These are phyloP conservation scores for Lipomyces yamadae DNA, from an alignment of 805 yeast genomes.

Conservation along the genomic window DNA sequence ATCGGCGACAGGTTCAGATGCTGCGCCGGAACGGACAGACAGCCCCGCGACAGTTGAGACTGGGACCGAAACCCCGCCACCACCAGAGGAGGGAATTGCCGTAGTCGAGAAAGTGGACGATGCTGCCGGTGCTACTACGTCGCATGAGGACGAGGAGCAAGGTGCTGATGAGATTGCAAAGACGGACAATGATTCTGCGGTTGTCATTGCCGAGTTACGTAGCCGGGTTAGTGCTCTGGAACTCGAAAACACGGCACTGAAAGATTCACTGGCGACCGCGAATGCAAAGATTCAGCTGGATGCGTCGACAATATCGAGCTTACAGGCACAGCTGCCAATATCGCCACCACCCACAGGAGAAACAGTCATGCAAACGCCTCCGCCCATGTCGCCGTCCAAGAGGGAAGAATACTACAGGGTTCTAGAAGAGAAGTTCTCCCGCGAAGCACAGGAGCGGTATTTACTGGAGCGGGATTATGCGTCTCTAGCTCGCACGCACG, in stretches of 20 bases:
- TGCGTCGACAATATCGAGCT: conserved; percentile 21
- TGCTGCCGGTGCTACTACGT: conserved; percentile 51
- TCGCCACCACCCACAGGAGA: not conserved
- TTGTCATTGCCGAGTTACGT: conserved; percentile 5
- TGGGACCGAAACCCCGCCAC: conserved; percentile 38
- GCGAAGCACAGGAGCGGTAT: conserved; percentile 37
- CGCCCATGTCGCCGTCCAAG: conserved; percentile 3
- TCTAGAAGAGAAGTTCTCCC: conserved; percentile 34
- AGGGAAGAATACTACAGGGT: conserved; percentile 21
- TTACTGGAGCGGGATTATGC: conserved; percentile 33
- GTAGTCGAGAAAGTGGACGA: conserved; percentile 47
- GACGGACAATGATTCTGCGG: conserved; percentile 43
- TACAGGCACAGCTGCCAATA: conserved; percentile 3
- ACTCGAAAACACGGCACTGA: conserved; percentile 28
- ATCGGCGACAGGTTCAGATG: conserved; percentile 4
- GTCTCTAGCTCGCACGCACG: conserved; percentile 31
- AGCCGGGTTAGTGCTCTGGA: conserved; percentile 18
- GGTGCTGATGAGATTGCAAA: conserved; percentile 43
- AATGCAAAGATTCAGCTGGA: conserved; percentile 33
- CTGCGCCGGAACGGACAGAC: conserved; percentile 20
- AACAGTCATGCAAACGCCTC: not conserved
- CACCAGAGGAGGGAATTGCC: conserved; percentile 42
- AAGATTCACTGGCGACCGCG: conserved; percentile 33
- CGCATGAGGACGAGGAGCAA: conserved; percentile 46
- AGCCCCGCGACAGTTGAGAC: conserved; percentile 22